These are phyloP conservation scores for Paratrypanosoma confusum DNA, from an alignment of 208 protist genomes.

Conservation along the genomic window DNA sequence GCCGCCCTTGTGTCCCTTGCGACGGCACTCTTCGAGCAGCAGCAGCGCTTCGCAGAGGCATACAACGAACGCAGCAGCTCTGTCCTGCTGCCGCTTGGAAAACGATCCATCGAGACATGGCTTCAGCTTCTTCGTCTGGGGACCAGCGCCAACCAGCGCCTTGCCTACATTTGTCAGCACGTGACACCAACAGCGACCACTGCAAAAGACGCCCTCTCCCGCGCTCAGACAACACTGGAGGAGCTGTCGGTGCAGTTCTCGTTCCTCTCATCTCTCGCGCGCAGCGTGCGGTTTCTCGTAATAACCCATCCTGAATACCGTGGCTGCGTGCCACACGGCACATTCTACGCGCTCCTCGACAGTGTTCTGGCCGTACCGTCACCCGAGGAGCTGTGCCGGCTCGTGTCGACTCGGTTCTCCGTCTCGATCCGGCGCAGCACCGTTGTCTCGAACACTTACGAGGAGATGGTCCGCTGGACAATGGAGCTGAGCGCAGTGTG, in stretches of 20 bases:
- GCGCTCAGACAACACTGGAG: slow-evolving; percentile 35
- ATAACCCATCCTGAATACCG: slow-evolving; percentile 2
- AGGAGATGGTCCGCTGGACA: slow-evolving; percentile 24
- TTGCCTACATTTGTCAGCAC: slow-evolving; percentile 10
- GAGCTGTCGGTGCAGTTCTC: slow-evolving; percentile 54
- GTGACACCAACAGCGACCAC: slow-evolving; percentile 1
- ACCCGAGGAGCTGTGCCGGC: slow-evolving; percentile 10
- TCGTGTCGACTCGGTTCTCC: slow-evolving; percentile 19
- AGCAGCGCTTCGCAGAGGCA: slow-evolving; percentile 15
- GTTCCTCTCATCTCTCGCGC: slow-evolving; percentile 29
- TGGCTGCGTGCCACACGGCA: slow-evolving; percentile 6
- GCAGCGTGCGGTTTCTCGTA: slow-evolving; percentile 23
- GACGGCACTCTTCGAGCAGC: slow-evolving; percentile 16
- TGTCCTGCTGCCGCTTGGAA: slow-evolving; percentile 28
- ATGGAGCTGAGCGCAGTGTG: slow-evolving; percentile 20
- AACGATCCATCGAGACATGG: slow-evolving; percentile 34
- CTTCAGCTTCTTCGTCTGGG: slow-evolving; percentile 20
- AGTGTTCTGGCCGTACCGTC: slow-evolving; percentile 19
- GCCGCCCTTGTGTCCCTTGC: slow-evolving; percentile 17
- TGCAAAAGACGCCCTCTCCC: slow-evolving; percentile 36
- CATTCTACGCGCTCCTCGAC: slow-evolving; percentile 14
- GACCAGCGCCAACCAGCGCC: slow-evolving; percentile 26
- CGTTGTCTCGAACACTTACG: slow-evolving; percentile 16
- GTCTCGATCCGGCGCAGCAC: slow-evolving; percentile 9
- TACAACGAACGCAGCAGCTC: not conserved